Percentiles rank a stretch among this genome's conserved stretches.
phyloP scores from a whole-genome alignment of 495 filamentous ascomycete genomes.

The Penicillium nucicola region DNA sequence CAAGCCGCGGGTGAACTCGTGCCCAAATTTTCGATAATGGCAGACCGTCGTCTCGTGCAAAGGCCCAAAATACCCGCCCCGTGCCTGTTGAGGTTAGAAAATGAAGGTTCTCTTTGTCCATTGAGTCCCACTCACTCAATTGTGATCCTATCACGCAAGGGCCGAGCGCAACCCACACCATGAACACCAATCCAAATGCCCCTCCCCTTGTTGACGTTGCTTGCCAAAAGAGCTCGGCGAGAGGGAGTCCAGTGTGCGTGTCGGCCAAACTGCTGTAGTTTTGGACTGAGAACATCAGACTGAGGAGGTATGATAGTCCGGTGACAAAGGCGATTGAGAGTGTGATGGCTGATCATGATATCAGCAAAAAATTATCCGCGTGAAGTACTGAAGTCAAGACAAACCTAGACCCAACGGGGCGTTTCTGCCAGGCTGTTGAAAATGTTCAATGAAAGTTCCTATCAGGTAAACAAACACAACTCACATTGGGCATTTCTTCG shows the following conservation, averaged over 20 bases:
- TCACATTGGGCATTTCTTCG: conserved; percentile 66
- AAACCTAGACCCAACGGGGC: conserved; percentile 31
- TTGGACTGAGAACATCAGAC: conserved; percentile 46
- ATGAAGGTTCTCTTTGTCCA: background rate
- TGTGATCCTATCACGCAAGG: conserved; percentile 49
- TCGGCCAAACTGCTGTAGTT: conserved; percentile 33
- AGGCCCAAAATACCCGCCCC: conserved; percentile 67
- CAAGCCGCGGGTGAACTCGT: conserved; percentile 21
- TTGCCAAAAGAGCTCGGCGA: conserved; percentile 71
- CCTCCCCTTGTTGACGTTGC: conserved; percentile 64
- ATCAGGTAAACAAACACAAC: conserved; percentile 29
- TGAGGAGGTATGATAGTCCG: conserved; percentile 40
- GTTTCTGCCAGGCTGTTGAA: conserved; percentile 27
- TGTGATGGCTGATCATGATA: conserved; percentile 24
- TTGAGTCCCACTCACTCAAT: conserved; percentile 35
- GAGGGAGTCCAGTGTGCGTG: conserved; percentile 56
- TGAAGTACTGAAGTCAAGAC: background rate
- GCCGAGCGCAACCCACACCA: conserved; percentile 53
- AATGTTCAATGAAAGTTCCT: background rate
- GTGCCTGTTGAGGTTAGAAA: conserved; percentile 44
- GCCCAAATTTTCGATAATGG: conserved; percentile 32
- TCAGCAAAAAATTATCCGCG: background rate
- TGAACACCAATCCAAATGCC: conserved; percentile 50
- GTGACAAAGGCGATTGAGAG: conserved; percentile 46
- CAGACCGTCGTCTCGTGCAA: conserved; percentile 62